Conservation (phyloP, 2,329 filamentous ascomycete species). For the Sclerotinia minor region DNA sequence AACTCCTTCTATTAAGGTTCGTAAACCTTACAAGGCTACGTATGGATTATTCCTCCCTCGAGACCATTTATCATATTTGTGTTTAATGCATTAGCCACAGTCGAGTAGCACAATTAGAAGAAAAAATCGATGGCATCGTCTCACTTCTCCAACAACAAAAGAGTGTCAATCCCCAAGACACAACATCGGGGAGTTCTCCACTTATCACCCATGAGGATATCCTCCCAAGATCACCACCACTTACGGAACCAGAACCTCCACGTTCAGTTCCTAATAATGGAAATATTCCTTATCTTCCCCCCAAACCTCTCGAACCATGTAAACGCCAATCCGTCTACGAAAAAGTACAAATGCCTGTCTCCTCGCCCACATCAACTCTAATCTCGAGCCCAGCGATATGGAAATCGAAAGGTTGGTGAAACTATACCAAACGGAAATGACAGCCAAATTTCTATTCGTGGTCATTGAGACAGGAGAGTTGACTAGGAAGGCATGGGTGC, state of each 20-base stretch:
- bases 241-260: background rate
- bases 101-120: slow-evolving; percentile 20
- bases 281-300: background rate
- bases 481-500: slow-evolving; percentile 10
- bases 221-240: background rate
- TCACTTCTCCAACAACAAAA: slow-evolving; percentile 12
- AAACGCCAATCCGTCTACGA: slow-evolving; percentile 3
- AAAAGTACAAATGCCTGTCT: slow-evolving; percentile 17
- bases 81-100: background rate
- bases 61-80: background rate
- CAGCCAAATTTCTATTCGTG: slow-evolving; percentile 12
- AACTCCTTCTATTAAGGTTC: background rate
- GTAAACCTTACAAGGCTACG: slow-evolving; percentile 19
- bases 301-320: background rate
- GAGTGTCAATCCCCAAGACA: background rate
- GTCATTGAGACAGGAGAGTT: slow-evolving; percentile 3
- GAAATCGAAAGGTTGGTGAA: background rate
- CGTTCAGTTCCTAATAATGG: background rate
- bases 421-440: slow-evolving; percentile 17
- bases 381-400: slow-evolving; percentile 13
- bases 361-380: background rate
- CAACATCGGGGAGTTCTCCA: background rate
- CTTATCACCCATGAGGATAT: background rate
- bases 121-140: slow-evolving; percentile 23
- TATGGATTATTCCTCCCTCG: background rate